phyloP scores from a whole-genome alignment of 2,329 filamentous ascomycete genomes.

The Claviceps sp. region DNA sequence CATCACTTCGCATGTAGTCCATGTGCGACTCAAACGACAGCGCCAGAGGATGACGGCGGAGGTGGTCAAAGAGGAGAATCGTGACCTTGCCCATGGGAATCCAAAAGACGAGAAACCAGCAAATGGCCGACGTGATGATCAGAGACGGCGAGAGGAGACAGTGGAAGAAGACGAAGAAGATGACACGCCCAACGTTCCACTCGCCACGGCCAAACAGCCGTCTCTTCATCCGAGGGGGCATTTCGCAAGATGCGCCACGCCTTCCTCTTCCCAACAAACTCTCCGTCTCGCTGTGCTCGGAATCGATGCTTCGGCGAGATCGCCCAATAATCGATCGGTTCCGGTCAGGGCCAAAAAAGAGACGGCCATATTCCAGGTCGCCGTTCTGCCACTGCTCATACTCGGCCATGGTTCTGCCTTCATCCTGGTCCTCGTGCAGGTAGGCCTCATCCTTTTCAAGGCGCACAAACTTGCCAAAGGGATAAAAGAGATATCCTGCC shows the following conservation, averaged over 20 bases:
- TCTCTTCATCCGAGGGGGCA: conserved; percentile 47
- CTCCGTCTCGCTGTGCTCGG: conserved; percentile 70
- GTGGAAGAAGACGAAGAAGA: conserved; percentile 96
- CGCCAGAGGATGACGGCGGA: conserved; percentile 83
- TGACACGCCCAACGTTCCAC: conserved; percentile 87
- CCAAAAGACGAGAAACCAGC: conserved; percentile 94
- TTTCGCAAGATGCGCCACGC: conserved; percentile 31
- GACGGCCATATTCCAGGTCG: conserved; percentile 83
- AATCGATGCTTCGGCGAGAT: conserved; percentile 79
- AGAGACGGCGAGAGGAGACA: conserved; percentile 77
- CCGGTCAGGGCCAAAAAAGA: conserved; percentile 83
- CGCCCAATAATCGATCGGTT: conserved; percentile 73
- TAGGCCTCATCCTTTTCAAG: conserved; percentile 91
- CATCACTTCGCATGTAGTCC: conserved; percentile 55
- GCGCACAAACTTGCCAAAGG: conserved; percentile 91
- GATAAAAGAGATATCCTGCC: conserved; percentile 80
- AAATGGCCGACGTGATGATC: conserved; percentile 73
- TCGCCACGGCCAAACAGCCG: conserved; percentile 87
- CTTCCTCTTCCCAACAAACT: conserved; percentile 60
- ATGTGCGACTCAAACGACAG: conserved; percentile 85
- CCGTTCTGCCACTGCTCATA: conserved; percentile 99
- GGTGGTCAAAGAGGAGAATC: conserved; percentile 75
- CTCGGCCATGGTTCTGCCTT: conserved; percentile 93
- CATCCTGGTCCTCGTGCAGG: conserved; percentile 83
- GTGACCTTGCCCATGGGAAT: conserved; percentile 98